These are phyloP conservation scores for Remersonia thermophila DNA, from an alignment of 2,329 filamentous ascomycete species.

Conservation along the genomic window DNA sequence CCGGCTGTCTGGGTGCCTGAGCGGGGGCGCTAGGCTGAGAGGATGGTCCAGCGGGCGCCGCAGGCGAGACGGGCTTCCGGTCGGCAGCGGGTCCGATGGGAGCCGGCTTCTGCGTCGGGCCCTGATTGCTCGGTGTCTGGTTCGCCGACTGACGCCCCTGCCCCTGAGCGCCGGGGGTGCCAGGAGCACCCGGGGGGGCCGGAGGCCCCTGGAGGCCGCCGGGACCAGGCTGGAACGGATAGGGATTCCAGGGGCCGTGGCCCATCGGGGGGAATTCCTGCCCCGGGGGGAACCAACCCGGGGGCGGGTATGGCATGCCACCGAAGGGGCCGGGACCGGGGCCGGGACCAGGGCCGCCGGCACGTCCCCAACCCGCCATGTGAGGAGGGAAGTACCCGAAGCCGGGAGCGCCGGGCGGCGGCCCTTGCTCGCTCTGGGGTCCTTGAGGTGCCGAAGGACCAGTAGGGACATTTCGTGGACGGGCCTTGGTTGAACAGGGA, in stretches of 20 bases:
- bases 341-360: constrained; percentile 24
- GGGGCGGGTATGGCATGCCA: constrained; percentile 65
- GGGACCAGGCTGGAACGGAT: constrained; percentile 8
- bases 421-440: constrained; percentile 14
- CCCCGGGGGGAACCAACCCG: constrained; percentile 66
- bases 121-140: constrained; percentile 19
- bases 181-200: constrained; percentile 17
- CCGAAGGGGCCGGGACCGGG: constrained; percentile 32
- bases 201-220: constrained; percentile 32
- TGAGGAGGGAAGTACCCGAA: constrained; percentile 21
- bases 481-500: constrained; percentile 21
- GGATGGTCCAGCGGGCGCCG: constrained; percentile 31
- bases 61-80: constrained; percentile 35
- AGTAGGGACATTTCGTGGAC: constrained; percentile 22
- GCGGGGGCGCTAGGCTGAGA: constrained; percentile 41
- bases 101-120: constrained; percentile 31
- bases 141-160: constrained; percentile 20
- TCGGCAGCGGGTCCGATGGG: constrained; percentile 41
- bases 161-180: constrained; percentile 17
- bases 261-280: constrained; percentile 49
- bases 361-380: constrained; percentile 21
- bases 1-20: constrained; percentile 33
- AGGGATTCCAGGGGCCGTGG: constrained; percentile 11
- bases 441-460: constrained; percentile 22
- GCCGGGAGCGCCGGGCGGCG: constrained; percentile 19